Evolutionary conservation across 2,329 filamentous ascomycete species (phyloP), one percentile per base, ranked within the genome.

Genomic region (Pyricularia sp.): DNA sequence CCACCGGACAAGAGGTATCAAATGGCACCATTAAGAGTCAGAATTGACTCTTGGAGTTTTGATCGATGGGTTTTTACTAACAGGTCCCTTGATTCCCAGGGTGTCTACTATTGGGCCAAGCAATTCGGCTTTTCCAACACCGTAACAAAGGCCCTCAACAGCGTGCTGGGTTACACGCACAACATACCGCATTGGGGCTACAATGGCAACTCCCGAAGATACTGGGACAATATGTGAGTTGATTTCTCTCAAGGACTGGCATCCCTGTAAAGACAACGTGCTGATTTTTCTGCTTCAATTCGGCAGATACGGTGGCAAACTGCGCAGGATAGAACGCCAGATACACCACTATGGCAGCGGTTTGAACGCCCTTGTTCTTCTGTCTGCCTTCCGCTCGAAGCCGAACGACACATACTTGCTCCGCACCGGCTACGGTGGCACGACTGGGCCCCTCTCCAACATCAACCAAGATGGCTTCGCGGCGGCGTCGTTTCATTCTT

Each of bases 321-420:
- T 82, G 5, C 68, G 73, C 4, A 75, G 78, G 12, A 81, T 81
- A 31, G 81, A 83, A 72, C 79, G 81, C 4, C 83, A 86, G 74
- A 82, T 88, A 69, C 86, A 89, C 72, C 86, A 89, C 75, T 89
- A 88, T 71, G 86, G 86, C 23, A 87, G 85, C 0, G 83, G 80
- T 0, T 82, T 88, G 6, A 88, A 88, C 73, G 80, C 85, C 0
- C 79, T 86, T 0, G 84, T 85, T 1, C 77, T 87, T 1, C 81
- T 88, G 2, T 79, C 80, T 1, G 78, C 82, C 3, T 88, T 84
- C 75, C 82, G 84, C 50, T 73, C 78, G 65, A 73, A 82, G 42
- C 78, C 84, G 0, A 73, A 77, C 0, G 81, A 85, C 71, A 75
- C 81, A 7, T 84, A 88, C 69, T 77, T 84, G 1, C 77, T 88